Conservation (phyloP, 768 basidiomycete species). For the Suillus brevipes region DNA sequence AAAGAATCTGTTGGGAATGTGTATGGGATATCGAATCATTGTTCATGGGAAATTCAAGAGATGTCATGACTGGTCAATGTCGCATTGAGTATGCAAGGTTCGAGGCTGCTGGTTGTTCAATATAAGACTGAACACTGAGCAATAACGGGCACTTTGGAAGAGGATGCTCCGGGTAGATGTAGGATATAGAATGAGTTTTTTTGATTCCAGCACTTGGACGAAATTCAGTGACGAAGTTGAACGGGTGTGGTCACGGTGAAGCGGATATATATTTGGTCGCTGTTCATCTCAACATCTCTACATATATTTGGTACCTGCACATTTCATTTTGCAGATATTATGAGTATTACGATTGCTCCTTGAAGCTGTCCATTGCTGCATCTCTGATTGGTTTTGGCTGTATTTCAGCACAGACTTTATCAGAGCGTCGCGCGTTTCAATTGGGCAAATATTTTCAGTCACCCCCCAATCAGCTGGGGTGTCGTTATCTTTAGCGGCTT, state of each 20-base stretch:
- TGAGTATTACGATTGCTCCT: too few relatives aligned
- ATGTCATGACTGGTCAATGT: conserved; percentile 25
- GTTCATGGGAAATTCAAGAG: conserved; percentile 25
- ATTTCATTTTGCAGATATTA: neutral
- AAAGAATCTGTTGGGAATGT: neutral
- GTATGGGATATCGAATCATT: conserved; percentile 13
- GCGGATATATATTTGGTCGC: neutral
- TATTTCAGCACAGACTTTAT: neutral
- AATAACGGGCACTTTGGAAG: neutral
- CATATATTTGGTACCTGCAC: neutral
- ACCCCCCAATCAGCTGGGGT: neutral
- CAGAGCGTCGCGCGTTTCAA: neutral
- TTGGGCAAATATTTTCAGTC: neutral
- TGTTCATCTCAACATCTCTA: conserved; percentile 1
- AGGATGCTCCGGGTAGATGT: neutral
- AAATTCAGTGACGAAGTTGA: neutral
- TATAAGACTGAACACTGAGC: neutral
- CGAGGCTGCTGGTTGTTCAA: neutral
- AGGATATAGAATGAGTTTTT: neutral
- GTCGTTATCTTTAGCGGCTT: neutral
- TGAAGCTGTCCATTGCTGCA: neutral
- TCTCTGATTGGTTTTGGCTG: neutral
- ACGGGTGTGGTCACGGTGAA: neutral
- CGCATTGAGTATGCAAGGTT: conserved; percentile 17
- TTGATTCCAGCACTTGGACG: neutral